These are phyloP conservation scores for Xanthoparmelia taractica DNA, from an alignment of 495 filamentous ascomycete genomes.

Conservation along the genomic window DNA sequence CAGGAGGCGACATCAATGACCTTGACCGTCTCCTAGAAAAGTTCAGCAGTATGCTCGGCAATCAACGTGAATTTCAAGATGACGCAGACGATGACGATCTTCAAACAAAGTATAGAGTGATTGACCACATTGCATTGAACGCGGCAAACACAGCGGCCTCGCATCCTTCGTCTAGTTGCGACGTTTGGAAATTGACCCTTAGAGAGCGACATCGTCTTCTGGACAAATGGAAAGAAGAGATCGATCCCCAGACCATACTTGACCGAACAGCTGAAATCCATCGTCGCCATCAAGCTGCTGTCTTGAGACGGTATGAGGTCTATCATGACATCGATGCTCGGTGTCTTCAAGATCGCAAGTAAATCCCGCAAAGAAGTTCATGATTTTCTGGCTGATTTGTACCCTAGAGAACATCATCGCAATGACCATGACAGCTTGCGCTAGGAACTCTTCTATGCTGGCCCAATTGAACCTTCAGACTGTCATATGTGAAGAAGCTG, in stretches of 20 bases:
- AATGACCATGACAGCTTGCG: slow-evolving; percentile 33
- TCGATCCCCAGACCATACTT: slow-evolving; percentile 18
- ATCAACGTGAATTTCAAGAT: slow-evolving; percentile 1
- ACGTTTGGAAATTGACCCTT: slow-evolving; percentile 18
- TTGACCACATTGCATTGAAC: slow-evolving; percentile 12
- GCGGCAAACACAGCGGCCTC: slow-evolving; percentile 6
- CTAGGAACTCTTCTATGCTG: slow-evolving; percentile 27
- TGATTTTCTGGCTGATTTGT: background rate
- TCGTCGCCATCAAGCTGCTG: slow-evolving; percentile 22
- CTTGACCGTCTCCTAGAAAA: slow-evolving; percentile 20
- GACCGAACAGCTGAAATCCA: slow-evolving; percentile 26
- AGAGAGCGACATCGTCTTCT: slow-evolving; percentile 18
- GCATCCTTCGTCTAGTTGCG: background rate
- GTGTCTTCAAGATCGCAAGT: slow-evolving; percentile 21
- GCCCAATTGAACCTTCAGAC: slow-evolving; percentile 28
- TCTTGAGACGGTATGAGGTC: slow-evolving; percentile 14
- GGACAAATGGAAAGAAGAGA: slow-evolving; percentile 23
- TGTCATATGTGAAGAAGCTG: slow-evolving; percentile 52
- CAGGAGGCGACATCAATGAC: slow-evolving; percentile 26
- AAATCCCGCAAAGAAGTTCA: background rate
- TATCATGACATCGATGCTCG: slow-evolving; percentile 19
- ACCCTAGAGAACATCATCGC: slow-evolving; percentile 29
- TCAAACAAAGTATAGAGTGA: slow-evolving; percentile 12
- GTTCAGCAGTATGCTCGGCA: slow-evolving; percentile 20
- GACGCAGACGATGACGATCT: slow-evolving; percentile 2